Conservation (phyloP, 306 rosid genomes). For the Trifolium fragiferum region DNA sequence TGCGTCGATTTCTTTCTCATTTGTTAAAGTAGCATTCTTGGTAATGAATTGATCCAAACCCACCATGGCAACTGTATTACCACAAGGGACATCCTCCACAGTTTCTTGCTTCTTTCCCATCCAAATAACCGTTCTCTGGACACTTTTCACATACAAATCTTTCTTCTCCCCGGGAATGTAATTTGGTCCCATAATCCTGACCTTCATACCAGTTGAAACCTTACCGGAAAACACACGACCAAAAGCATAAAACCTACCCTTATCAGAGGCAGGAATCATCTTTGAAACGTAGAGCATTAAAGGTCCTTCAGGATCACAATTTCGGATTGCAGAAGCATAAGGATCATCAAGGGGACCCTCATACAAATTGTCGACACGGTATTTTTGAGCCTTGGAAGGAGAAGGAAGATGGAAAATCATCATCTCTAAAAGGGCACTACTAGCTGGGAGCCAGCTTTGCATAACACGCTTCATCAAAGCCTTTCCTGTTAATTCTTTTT, state of each 20-base stretch:
- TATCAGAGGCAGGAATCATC: background rate
- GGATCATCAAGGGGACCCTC: background rate
- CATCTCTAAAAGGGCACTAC: background rate
- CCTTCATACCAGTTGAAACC: background rate
- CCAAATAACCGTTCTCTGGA: background rate
- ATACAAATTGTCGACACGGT: background rate
- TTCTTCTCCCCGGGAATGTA: background rate
- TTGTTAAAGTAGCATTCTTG: background rate
- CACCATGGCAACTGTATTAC: background rate
- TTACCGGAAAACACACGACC: background rate
- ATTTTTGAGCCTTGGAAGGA: background rate
- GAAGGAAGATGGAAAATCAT: background rate
- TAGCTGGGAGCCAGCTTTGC: background rate
- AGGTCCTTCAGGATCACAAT: slow-evolving; percentile 1
- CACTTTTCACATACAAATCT: background rate
- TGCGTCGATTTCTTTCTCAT: background rate
- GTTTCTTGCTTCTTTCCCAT: background rate
- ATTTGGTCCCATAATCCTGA: background rate
- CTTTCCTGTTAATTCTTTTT: background rate
- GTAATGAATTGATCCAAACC: background rate
- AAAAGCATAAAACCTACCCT: background rate
- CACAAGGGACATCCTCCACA: background rate
- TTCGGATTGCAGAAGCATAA: background rate
- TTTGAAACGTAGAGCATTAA: background rate
- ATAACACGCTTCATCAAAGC: background rate